Percentiles rank a stretch among this genome's conserved stretches.
Conservation (phyloP, 768 basidiomycete genomes). For the Pulveroboletus sp. region DNA sequence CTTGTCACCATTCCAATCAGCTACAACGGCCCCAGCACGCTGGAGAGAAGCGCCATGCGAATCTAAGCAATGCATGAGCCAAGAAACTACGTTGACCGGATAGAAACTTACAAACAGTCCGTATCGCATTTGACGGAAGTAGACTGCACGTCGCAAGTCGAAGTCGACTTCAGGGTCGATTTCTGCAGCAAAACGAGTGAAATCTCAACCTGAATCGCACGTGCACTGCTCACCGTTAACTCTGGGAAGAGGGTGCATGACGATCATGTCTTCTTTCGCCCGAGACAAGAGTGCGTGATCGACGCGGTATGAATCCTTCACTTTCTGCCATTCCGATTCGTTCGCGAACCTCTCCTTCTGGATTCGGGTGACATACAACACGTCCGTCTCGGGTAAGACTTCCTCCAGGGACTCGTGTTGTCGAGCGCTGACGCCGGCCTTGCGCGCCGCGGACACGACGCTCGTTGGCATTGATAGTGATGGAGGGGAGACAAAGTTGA, state of each 20-base stretch:
- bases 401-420: conserved; percentile 89
- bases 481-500: conserved; percentile 93
- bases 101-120: conserved; percentile 86
- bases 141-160: conserved; percentile 88
- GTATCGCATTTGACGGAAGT: conserved; percentile 98
- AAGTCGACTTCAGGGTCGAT: conserved; percentile 99
- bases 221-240: conserved; percentile 61
- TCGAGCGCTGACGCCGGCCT: conserved; percentile 73
- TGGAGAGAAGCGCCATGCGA: conserved; percentile 76
- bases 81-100: no score
- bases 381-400: conserved; percentile 88
- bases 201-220: background rate
- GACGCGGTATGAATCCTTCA: conserved; percentile 89
- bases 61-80: conserved; percentile 38
- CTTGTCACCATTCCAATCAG: no score
- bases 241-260: conserved; percentile 98
- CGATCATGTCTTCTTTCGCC: conserved; percentile 96
- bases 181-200: conserved; percentile 50
- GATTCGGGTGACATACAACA: conserved; percentile 92
- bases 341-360: conserved; percentile 90
- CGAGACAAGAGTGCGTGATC: conserved; percentile 91
- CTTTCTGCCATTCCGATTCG: conserved; percentile 80
- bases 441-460: conserved; percentile 79
- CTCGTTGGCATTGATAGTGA: conserved; percentile 84
- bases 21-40: conserved; percentile 45